Evolutionary conservation across 2,329 filamentous ascomycete species (phyloP).

Genomic region (Sarocladium strictum): DNA sequence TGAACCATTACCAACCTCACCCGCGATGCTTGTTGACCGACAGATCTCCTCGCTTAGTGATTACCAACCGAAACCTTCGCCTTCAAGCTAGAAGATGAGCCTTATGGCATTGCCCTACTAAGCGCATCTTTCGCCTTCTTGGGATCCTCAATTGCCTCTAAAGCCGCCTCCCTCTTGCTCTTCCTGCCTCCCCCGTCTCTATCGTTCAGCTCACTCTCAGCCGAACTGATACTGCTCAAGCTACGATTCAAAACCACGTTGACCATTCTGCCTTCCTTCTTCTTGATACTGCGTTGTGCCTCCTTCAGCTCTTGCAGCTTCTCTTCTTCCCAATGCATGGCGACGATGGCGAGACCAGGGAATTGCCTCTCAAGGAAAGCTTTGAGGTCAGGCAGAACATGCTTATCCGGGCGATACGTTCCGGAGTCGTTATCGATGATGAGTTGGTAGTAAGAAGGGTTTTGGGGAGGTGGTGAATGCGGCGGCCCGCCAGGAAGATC

Average conservation of each 20-base stretch:
- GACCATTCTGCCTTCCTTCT: conserved; percentile 47
- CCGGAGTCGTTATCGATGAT: conserved; percentile 94
- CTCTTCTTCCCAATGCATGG: conserved; percentile 74
- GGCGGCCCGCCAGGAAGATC: conserved; percentile 43
- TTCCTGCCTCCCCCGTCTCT: conserved; percentile 36
- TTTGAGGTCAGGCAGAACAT: conserved; percentile 65
- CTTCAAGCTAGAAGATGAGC: neutral
- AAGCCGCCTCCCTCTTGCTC: conserved; percentile 47
- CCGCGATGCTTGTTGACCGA: neutral
- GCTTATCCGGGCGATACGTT: conserved; percentile 82
- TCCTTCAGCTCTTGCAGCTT: conserved; percentile 69
- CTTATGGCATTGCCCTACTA: conserved; percentile 20
- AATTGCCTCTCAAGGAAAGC: conserved; percentile 67
- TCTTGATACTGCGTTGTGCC: conserved; percentile 69
- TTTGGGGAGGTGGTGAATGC: conserved; percentile 32
- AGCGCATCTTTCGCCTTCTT: conserved; percentile 33
- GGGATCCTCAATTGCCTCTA: conserved; percentile 46
- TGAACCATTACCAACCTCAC: neutral
- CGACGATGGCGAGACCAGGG: conserved; percentile 67
- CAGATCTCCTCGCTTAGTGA: too few relatives aligned
- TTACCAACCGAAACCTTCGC: neutral
- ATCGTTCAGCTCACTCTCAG: conserved; percentile 44
- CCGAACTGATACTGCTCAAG: conserved; percentile 45
- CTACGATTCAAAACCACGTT: conserved; percentile 53
- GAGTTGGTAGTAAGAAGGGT: conserved; percentile 67